Evolutionary conservation across 306 rosid species (phyloP).

Genomic region (Lathyrus aphaca): DNA sequence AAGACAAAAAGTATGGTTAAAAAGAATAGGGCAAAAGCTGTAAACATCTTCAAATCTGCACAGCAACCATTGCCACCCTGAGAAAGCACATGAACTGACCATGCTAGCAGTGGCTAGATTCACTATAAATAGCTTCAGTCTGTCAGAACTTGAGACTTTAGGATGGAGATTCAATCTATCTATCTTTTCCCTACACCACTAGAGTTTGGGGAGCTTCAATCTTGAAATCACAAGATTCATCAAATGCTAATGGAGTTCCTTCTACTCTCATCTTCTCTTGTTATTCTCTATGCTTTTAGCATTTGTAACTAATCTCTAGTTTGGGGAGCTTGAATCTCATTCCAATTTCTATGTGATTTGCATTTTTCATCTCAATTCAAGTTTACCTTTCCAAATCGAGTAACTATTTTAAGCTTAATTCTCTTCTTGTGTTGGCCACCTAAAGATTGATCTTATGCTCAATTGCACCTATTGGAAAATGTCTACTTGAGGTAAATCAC

Average conservation of each 20-base stretch:
- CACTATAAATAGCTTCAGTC: not conserved
- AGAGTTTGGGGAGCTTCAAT: not conserved
- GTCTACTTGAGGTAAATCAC: not conserved
- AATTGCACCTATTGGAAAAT: not conserved
- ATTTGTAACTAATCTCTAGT: not conserved
- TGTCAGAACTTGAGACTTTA: too few relatives aligned
- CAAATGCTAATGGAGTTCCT: not conserved
- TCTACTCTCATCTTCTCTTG: not conserved
- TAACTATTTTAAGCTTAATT: not conserved
- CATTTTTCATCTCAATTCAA: not conserved
- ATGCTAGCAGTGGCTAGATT: constrained; percentile 1
- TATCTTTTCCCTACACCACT: not conserved
- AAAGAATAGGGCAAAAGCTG: not conserved
- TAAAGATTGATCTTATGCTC: not conserved
- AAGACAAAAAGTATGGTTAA: not conserved
- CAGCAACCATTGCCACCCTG: not conserved
- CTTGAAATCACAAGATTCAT: not conserved
- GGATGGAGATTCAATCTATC: too few relatives aligned
- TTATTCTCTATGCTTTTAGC: not conserved
- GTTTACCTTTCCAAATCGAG: not conserved
- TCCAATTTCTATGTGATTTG: not conserved
- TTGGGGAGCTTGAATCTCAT: not conserved
- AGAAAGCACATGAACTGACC: not conserved
- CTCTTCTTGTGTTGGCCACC: not conserved
- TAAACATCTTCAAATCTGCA: not conserved